phyloP scores from a whole-genome alignment of 257 asterid genomes.

The Lycium ferocissimum region DNA sequence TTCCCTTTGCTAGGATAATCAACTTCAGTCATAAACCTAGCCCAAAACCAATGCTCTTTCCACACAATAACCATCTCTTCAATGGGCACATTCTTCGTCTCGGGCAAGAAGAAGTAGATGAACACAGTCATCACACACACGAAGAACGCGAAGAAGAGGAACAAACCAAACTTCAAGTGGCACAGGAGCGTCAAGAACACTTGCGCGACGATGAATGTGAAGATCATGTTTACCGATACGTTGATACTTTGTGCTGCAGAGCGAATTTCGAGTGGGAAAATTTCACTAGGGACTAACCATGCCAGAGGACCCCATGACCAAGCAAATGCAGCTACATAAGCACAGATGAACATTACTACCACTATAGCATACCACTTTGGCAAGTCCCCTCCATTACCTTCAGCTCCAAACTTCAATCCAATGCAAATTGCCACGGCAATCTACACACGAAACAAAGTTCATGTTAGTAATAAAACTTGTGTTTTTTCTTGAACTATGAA shows the following conservation, averaged over 20 bases:
- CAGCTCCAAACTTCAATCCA: constrained; percentile 64
- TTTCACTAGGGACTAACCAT: constrained; percentile 88
- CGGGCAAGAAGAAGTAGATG: constrained; percentile 70
- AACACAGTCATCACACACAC: constrained; percentile 68
- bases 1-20: constrained; percentile 40
- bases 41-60: constrained; percentile 89
- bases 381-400: constrained; percentile 52
- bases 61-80: constrained; percentile 82
- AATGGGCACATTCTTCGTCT: constrained; percentile 80
- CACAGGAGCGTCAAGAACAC: constrained; percentile 70
- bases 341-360: constrained; percentile 72
- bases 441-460: constrained; percentile 37
- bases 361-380: constrained; percentile 75
- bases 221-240: constrained; percentile 79
- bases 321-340: constrained; percentile 76
- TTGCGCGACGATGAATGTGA: constrained; percentile 72
- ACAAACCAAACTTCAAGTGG: constrained; percentile 75
- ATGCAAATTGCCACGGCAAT: constrained; percentile 63
- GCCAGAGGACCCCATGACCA: constrained; percentile 98
- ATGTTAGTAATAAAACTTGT: not conserved
- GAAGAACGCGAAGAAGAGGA: constrained; percentile 70
- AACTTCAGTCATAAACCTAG: constrained; percentile 52
- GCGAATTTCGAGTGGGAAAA: constrained; percentile 79
- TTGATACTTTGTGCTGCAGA: constrained; percentile 83
- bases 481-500: too few relatives aligned